These are phyloP conservation scores for Usnea hakonensis DNA, from an alignment of 495 filamentous ascomycete genomes.

Conservation along the genomic window DNA sequence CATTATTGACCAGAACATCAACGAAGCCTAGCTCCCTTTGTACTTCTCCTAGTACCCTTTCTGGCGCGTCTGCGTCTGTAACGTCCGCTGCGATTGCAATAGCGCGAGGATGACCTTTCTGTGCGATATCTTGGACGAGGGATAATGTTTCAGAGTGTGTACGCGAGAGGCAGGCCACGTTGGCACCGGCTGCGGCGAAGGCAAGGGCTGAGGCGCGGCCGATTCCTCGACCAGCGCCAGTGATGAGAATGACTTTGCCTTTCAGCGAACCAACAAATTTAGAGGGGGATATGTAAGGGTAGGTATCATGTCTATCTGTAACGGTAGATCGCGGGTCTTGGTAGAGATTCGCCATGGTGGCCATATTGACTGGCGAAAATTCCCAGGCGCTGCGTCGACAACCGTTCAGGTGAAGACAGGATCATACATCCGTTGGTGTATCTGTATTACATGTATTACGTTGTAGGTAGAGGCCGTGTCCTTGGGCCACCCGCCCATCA, in stretches of 20 bases:
- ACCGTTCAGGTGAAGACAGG: neutral
- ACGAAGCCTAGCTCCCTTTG: conserved; percentile 21
- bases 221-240: conserved; percentile 64
- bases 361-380: neutral
- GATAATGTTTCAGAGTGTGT: conserved; percentile 13
- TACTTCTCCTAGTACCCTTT: conserved; percentile 11
- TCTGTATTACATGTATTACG: too few relatives aligned
- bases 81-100: conserved; percentile 22
- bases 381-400: neutral
- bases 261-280: conserved; percentile 42
- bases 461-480: neutral
- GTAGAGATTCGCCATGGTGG: conserved; percentile 8
- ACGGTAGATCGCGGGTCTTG: conserved; percentile 5
- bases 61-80: conserved; percentile 16
- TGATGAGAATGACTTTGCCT: conserved; percentile 60
- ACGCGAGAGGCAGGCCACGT: conserved; percentile 43
- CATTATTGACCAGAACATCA: conserved; percentile 30
- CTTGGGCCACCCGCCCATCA: neutral
- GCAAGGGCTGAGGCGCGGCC: conserved; percentile 60
- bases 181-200: conserved; percentile 61
- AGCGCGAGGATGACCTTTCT: conserved; percentile 18
- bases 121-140: conserved; percentile 15
- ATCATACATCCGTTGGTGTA: neutral
- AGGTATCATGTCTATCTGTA: conserved; percentile 15
- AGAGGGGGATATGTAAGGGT: conserved; percentile 25